A percentile compares a stretch with the other conserved stretches of the same genome.
Evolutionary conservation across 192 early-diverging fungal genomes (phyloP).

Genomic region (Entophlyctis luteolus): DNA sequence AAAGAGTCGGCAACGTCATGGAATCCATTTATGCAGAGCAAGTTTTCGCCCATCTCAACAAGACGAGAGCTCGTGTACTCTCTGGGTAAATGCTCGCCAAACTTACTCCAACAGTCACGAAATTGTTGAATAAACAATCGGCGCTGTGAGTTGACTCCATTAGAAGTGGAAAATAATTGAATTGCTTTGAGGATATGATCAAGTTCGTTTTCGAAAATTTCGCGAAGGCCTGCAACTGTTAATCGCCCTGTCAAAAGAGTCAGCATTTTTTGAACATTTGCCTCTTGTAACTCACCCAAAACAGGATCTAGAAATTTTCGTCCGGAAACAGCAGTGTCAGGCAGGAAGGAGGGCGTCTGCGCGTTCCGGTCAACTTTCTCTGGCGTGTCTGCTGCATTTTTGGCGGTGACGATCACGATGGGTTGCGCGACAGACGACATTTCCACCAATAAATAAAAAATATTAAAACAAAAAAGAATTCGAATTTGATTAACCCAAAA

Average conservation of each 20-base stretch:
- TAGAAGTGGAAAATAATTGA: constrained; percentile 23
- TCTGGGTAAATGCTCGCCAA: constrained; percentile 27
- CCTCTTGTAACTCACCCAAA: constrained; percentile 18
- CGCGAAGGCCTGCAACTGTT: constrained; percentile 13
- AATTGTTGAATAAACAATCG: constrained; percentile 33
- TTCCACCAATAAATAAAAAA: not conserved
- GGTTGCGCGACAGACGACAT: not conserved
- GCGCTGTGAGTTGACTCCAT: constrained; percentile 22
- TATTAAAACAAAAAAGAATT: not conserved
- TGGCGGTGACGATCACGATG: not conserved
- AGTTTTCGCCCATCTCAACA: constrained; percentile 34
- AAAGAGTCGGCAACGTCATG: constrained; percentile 30
- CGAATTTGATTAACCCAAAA: no score
- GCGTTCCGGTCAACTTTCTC: no score
- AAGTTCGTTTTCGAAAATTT: constrained; percentile 34
- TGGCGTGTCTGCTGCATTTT: not conserved
- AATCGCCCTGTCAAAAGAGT: constrained; percentile 30
- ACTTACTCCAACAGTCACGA: constrained; percentile 41
- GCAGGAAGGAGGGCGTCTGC: no score
- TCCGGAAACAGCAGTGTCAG: no score
- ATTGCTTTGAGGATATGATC: constrained; percentile 25
- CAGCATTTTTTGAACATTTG: not conserved
- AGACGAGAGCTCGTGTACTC: constrained; percentile 22
- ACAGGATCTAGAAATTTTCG: no score
- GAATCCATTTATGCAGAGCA: constrained; percentile 33